Base-by-base conservation (phyloP, 441 rosid genomes). In the Gossypium trilobum region DNA sequence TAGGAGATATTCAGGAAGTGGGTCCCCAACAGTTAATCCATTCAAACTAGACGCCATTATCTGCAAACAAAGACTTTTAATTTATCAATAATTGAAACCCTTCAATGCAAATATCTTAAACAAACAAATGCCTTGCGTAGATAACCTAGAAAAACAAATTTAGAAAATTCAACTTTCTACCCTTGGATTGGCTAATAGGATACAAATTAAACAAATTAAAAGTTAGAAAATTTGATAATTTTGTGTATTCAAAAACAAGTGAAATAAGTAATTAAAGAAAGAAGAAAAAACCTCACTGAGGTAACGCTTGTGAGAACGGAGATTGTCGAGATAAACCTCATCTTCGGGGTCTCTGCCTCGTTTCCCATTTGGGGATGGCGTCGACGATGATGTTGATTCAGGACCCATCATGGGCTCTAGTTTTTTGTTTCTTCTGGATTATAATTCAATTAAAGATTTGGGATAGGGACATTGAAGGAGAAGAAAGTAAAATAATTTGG, bases 11-110 rank as follows among this genome's bases (percentile, higher is more conserved):
- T 92, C 97, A 4, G 91, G 79, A 54, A 90, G 83, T 46, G 97
- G 66, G 70, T 91, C 97, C 78, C 97, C 99, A 31, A 95, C 99
- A 0, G 95, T 91, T 44, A 95, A 78, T 44, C 99, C 99, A 77
- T 92, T 95, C 83, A 92, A 87, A 81, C 99, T 95, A 66, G 91
- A 95, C 5, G 97, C 97, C 99, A 95, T 95, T 70, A 92, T 89
- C 97, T 95, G 82, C 75, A 64, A 52, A 10, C 5, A 31, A 29
- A 61, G 17, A 56, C 11, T 25, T 27, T 8, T 29, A 16, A 67
- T 55, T 11, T 16, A 16, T 2, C 36, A 52, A 39, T 5, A 61
- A 58, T 23, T 14, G 20, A 51, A 31, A 25, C 39, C 44, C 55
- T 8, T 31, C 67, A 51, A 68, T 56, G 50, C 71, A 72, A 75